These are phyloP conservation scores for Centella asiatica DNA, from an alignment of 129 eudicot species.

Conservation along the genomic window DNA sequence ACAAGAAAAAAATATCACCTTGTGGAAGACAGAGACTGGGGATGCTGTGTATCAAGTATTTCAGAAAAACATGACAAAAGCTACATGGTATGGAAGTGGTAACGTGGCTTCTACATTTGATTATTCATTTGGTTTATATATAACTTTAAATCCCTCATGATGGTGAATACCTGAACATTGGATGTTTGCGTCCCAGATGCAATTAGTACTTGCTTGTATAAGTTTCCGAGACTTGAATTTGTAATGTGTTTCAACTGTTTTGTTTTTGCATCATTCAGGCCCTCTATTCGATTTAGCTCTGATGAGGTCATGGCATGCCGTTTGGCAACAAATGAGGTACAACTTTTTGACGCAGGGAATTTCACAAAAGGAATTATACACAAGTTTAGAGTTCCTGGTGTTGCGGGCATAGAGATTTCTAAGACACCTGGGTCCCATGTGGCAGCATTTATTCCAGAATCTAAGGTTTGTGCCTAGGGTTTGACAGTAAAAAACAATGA, in stretches of 20 bases:
- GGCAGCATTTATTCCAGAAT: slow-evolving; percentile 89
- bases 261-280: slow-evolving; percentile 42
- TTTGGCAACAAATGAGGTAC: slow-evolving; percentile 84
- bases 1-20: slow-evolving; percentile 63
- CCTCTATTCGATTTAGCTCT: slow-evolving; percentile 52
- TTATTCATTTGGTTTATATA: too few species aligned
- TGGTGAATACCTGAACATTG: background rate
- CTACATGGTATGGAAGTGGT: slow-evolving; percentile 85
- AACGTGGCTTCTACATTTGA: too few species aligned
- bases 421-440: slow-evolving; percentile 68
- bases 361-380: slow-evolving; percentile 72
- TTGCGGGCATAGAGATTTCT: slow-evolving; percentile 73
- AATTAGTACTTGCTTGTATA: background rate
- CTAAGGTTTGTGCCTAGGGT: slow-evolving; percentile 51
- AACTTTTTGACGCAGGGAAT: slow-evolving; percentile 61
- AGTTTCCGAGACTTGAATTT: background rate
- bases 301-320: slow-evolving; percentile 86
- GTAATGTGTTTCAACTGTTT: background rate
- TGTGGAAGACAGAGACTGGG: slow-evolving; percentile 69
- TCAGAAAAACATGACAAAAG: slow-evolving; percentile 82
- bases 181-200: too few species aligned
- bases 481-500: background rate
- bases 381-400: slow-evolving; percentile 66
- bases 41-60: slow-evolving; percentile 48
- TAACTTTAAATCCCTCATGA: too few species aligned